Percentiles rank a stretch among this genome's conserved stretches.
Evolutionary conservation across 768 basidiomycete species (phyloP).

Genomic region (Psilocybe cyanescens): DNA sequence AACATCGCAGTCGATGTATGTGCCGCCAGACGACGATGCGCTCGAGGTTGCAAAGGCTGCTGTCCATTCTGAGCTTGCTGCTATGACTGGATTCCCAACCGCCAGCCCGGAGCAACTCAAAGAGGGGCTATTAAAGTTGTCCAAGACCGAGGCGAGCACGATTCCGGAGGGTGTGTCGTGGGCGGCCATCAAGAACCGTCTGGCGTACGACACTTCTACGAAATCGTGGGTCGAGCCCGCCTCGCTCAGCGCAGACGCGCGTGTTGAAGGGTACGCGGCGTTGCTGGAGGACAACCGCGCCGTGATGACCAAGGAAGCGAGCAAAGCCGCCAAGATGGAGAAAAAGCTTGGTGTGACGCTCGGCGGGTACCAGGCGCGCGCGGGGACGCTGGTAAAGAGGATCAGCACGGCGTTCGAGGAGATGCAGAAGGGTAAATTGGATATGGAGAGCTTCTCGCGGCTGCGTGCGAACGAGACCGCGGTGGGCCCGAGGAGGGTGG

Average conservation of each 20-base stretch:
- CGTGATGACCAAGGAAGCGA: slow-evolving; percentile 78
- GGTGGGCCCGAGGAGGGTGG: slow-evolving; percentile 78
- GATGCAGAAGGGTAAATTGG: slow-evolving; percentile 65
- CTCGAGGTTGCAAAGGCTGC: slow-evolving; percentile 69
- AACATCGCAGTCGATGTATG: slow-evolving; percentile 67
- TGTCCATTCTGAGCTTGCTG: slow-evolving; percentile 83
- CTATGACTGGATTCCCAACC: slow-evolving; percentile 81
- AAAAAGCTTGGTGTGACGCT: slow-evolving; percentile 88
- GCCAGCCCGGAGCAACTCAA: slow-evolving; percentile 81
- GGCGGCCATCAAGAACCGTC: slow-evolving; percentile 64
- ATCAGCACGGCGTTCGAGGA: slow-evolving; percentile 72
- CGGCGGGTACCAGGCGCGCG: slow-evolving; percentile 89
- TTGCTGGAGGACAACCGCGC: slow-evolving; percentile 68
- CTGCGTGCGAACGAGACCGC: slow-evolving; percentile 74
- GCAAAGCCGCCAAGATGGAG: slow-evolving; percentile 82
- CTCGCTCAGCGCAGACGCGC: slow-evolving; percentile 58
- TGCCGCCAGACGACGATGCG: slow-evolving; percentile 76
- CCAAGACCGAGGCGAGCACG: slow-evolving; percentile 53
- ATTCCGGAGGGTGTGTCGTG: slow-evolving; percentile 68
- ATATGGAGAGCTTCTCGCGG: slow-evolving; percentile 79
- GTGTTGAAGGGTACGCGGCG: slow-evolving; percentile 64
- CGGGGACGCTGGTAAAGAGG: slow-evolving; percentile 64
- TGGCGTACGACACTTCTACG: slow-evolving; percentile 59
- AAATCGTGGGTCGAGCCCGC: slow-evolving; percentile 68
- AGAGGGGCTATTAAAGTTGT: slow-evolving; percentile 69